Evolutionary conservation across 352 stramenopile genomes (phyloP).

Genomic region (Blastocystis sp.): DNA sequence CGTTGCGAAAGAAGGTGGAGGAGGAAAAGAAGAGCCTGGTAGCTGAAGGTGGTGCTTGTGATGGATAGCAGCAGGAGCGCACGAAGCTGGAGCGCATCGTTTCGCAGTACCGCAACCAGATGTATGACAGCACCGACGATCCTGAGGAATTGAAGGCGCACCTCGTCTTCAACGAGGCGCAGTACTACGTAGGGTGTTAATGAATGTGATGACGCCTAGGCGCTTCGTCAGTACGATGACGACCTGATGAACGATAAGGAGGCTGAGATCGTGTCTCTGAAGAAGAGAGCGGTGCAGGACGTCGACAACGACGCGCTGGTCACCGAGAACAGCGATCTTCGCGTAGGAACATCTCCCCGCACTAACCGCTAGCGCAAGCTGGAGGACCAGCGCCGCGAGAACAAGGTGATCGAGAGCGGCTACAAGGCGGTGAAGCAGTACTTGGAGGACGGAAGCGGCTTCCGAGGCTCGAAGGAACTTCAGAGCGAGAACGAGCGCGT

Average conservation of each 20-base stretch:
- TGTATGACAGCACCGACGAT: slow-evolving; percentile 35
- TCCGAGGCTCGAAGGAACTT: slow-evolving; percentile 14
- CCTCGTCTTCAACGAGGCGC: slow-evolving; percentile 61
- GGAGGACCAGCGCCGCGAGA: slow-evolving; percentile 35
- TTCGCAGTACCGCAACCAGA: slow-evolving; percentile 13
- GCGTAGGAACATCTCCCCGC: neutral
- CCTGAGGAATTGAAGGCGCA: slow-evolving; percentile 58
- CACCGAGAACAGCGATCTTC: slow-evolving; percentile 22
- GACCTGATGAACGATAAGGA: slow-evolving; percentile 70
- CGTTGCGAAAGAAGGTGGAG: slow-evolving; percentile 30
- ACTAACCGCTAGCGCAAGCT: slow-evolving; percentile 12
- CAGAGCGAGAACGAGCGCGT: slow-evolving; percentile 23
- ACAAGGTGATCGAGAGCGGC: slow-evolving; percentile 49
- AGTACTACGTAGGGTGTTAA: slow-evolving; percentile 27
- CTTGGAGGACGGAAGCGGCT: slow-evolving; percentile 15
- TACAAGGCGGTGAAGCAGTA: slow-evolving; percentile 60
- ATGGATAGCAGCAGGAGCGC: neutral
- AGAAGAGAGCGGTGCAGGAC: neutral
- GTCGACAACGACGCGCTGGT: slow-evolving; percentile 9
- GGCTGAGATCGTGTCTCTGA: slow-evolving; percentile 13
- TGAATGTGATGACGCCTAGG: neutral
- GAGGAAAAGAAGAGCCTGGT: slow-evolving; percentile 34
- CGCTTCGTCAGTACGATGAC: slow-evolving; percentile 37
- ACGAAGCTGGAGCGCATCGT: slow-evolving; percentile 30
- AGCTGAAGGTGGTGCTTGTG: too few relatives aligned